These are phyloP conservation scores for Nakaseomyces delphensis DNA, from an alignment of 1,139 yeast species.

Conservation along the genomic window DNA sequence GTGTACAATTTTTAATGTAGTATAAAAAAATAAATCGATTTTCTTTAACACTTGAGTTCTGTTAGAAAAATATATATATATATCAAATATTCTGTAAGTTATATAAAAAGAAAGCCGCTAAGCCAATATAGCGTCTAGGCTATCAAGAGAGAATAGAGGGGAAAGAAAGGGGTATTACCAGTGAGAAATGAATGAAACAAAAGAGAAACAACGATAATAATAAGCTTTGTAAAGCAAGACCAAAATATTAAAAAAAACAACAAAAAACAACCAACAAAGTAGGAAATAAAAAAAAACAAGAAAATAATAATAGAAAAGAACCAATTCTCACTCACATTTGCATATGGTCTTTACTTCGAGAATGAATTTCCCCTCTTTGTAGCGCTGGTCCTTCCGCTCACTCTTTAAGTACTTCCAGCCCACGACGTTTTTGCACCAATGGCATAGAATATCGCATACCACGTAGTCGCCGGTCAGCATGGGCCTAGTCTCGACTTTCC, in stretches of 20 bases:
- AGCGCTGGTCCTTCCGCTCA: conserved; percentile 32
- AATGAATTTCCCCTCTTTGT: conserved; percentile 38
- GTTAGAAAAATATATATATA: neutral
- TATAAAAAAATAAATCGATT: neutral
- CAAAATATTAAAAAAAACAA: neutral
- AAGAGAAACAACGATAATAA: too few relatives aligned
- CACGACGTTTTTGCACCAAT: conserved; percentile 35
- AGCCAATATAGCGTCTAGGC: too few relatives aligned
- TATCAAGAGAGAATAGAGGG: too few relatives aligned
- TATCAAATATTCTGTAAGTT: neutral
- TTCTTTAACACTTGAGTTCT: too few relatives aligned
- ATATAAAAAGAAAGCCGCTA: neutral
- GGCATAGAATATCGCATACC: conserved; percentile 38
- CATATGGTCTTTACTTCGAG: conserved; percentile 34
- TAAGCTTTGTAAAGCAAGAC: neutral
- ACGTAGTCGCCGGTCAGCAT: conserved; percentile 39
- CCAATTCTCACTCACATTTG: conserved; percentile 1
- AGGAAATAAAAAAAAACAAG: neutral
- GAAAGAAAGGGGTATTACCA: neutral
- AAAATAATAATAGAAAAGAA: neutral
- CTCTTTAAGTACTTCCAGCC: conserved; percentile 40
- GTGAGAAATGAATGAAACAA: neutral
- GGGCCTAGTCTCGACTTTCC: conserved; percentile 31
- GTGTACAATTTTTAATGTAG: neutral
- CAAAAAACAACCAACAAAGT: conserved; percentile 1